These are phyloP conservation scores for Silybum marianum DNA, from an alignment of 129 eudicot species.

Conservation along the genomic window DNA sequence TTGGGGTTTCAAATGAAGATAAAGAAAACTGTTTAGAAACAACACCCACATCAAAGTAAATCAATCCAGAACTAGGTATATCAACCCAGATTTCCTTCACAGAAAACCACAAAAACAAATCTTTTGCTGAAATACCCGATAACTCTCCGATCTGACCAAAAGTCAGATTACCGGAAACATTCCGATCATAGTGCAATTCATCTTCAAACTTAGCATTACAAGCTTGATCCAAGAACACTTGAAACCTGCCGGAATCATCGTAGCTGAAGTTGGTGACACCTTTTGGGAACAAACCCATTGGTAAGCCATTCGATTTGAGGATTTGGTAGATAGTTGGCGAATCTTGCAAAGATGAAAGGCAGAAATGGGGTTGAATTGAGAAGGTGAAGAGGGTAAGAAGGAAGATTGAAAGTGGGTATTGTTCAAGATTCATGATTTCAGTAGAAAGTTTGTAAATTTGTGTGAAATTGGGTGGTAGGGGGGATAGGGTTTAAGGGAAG, in stretches of 20 bases:
- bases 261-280: conserved; percentile 67
- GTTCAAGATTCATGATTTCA: conserved; percentile 22
- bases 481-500: conserved; percentile 44
- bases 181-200: conserved; percentile 75
- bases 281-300: conserved; percentile 79
- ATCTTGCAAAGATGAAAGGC: conserved; percentile 13
- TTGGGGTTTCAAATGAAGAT: conserved; percentile 71
- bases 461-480: background rate
- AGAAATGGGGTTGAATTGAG: conserved; percentile 15
- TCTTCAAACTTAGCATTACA: conserved; percentile 85
- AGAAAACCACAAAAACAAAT: conserved; percentile 83
- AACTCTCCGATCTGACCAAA: conserved; percentile 63
- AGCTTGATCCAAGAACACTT: conserved; percentile 63
- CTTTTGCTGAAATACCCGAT: conserved; percentile 80
- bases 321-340: conserved; percentile 59
- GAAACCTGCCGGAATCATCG: conserved; percentile 59
- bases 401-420: conserved; percentile 16
- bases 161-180: conserved; percentile 58
- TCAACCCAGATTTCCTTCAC: conserved; percentile 82
- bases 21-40: conserved; percentile 82
- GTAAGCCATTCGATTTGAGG: conserved; percentile 55
- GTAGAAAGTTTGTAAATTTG: background rate
- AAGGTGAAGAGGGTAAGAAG: conserved; percentile 22
- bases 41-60: conserved; percentile 86
- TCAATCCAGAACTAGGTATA: conserved; percentile 80